Conservation (phyloP, 202 grass and related monocot genomes). For the Carex arenaria region DNA sequence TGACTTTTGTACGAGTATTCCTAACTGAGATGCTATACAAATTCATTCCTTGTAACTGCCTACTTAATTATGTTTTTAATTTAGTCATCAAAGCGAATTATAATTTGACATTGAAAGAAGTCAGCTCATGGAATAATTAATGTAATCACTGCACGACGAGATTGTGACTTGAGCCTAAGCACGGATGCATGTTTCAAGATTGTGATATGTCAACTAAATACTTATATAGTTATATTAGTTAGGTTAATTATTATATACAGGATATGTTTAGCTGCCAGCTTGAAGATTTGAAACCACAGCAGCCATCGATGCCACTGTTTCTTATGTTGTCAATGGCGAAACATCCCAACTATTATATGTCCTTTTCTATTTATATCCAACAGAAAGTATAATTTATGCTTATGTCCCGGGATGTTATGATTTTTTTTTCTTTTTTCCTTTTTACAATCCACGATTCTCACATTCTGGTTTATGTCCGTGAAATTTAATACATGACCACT, state of each 20-base stretch:
- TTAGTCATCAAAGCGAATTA: conserved; percentile 10
- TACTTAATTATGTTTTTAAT: neutral
- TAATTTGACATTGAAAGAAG: conserved; percentile 17
- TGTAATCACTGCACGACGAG: neutral
- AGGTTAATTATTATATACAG: neutral
- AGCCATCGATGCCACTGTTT: neutral
- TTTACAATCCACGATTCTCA: too few relatives aligned
- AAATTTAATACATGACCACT: neutral
- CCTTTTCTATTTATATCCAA: neutral
- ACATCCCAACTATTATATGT: neutral
- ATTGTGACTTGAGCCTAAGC: neutral
- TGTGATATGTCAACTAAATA: conserved; percentile 2
- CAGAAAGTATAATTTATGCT: neutral
- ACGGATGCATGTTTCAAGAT: conserved; percentile 5
- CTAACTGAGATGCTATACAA: neutral
- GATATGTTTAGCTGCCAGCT: conserved; percentile 2
- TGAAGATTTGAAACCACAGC: conserved; percentile 4
- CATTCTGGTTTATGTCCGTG: too few relatives aligned
- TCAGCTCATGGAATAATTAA: conserved; percentile 9
- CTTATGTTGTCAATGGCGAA: neutral
- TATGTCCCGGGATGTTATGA: neutral
- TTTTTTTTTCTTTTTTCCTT: too few relatives aligned
- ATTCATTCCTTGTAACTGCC: neutral
- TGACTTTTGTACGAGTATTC: neutral
- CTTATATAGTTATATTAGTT: neutral